These are phyloP conservation scores for Aspergillus bertholletiae DNA, from an alignment of 495 filamentous ascomycete species.

Conservation along the genomic window DNA sequence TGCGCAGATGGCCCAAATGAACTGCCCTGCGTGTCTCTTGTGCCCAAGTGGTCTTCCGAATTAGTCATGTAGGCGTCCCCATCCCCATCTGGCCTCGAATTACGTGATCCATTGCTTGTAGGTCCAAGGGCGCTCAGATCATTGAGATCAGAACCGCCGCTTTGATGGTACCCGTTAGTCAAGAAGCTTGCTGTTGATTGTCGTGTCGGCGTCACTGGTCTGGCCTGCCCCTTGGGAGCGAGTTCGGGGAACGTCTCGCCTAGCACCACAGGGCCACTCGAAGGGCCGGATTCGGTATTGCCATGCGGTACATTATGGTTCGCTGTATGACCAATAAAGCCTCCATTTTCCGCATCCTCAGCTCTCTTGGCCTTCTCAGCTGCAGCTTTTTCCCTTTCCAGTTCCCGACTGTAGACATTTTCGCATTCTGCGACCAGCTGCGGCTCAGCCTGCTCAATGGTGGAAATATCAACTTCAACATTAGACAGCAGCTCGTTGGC, in stretches of 20 bases:
- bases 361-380: conserved; percentile 57
- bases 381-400: conserved; percentile 62
- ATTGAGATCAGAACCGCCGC: conserved; percentile 46
- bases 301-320: conserved; percentile 42
- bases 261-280: conserved; percentile 57
- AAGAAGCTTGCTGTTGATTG: conserved; percentile 46
- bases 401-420: conserved; percentile 69
- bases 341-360: conserved; percentile 38
- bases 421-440: conserved; percentile 66
- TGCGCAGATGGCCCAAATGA: conserved; percentile 53
- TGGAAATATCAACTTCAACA: conserved; percentile 82
- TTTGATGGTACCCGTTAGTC: conserved; percentile 47
- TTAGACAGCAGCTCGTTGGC: conserved; percentile 88
- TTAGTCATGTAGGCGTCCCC: conserved; percentile 51
- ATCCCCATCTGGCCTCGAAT: conserved; percentile 55
- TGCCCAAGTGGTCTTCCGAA: conserved; percentile 39
- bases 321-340: conserved; percentile 20
- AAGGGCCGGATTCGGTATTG: conserved; percentile 39
- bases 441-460: conserved; percentile 62
- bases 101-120: conserved; percentile 65
- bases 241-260: conserved; percentile 53
- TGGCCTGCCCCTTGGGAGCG: conserved; percentile 26
- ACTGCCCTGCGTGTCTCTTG: conserved; percentile 41
- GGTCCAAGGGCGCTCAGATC: conserved; percentile 35
- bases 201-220: conserved; percentile 51